Evolutionary conservation across 495 filamentous ascomycete species (phyloP), one percentile per base, ranked within the genome.

Genomic region (Penicillium longicatenatum): DNA sequence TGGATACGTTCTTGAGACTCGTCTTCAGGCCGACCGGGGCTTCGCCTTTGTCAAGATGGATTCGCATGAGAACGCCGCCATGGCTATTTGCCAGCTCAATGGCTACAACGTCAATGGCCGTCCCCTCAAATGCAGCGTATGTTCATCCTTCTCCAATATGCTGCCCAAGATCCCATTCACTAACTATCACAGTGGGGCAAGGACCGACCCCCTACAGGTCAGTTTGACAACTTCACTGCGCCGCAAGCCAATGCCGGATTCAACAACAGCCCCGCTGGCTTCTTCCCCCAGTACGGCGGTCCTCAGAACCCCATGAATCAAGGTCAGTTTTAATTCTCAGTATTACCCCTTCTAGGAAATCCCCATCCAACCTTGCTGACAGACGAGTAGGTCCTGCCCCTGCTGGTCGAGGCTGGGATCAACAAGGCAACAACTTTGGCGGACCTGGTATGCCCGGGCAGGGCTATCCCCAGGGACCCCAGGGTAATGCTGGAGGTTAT

Each of bases 41-140:
- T 99, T 99, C 75, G 91, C 94, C 0, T 99, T 99, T 68, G 89
- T 99, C 73, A 99, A 99, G 83, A 97, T 99, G 93, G 94, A 98
- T 65, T 89, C 87, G 4, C 94, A 99, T 61, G 94, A 99, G 71
- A 97, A 98, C 75, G 94, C 94, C 9, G 93, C 94, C 16, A 96
- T 94, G 90, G 91, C 94, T 17, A 99, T 99, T 67, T 99, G 94
- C 73, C 93, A 97, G 65, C 77, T 99, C 56, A 97, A 89, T 65
- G 92, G 93, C 9, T 97, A 97, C 73, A 94, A 97, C 67, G 94
- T 99, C 63, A 96, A 99, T 66, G 94, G 94, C 26, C 89, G 94
- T 65, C 95, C 94, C 50, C 72, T 99, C 65, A 99, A 99, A 82
- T 99, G 94, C 83, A 97, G 93, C 73, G 93, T 97, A 86, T 72